These are phyloP conservation scores for Talaromyces sp. DNA, from an alignment of 2,329 filamentous ascomycete genomes.

Conservation along the genomic window DNA sequence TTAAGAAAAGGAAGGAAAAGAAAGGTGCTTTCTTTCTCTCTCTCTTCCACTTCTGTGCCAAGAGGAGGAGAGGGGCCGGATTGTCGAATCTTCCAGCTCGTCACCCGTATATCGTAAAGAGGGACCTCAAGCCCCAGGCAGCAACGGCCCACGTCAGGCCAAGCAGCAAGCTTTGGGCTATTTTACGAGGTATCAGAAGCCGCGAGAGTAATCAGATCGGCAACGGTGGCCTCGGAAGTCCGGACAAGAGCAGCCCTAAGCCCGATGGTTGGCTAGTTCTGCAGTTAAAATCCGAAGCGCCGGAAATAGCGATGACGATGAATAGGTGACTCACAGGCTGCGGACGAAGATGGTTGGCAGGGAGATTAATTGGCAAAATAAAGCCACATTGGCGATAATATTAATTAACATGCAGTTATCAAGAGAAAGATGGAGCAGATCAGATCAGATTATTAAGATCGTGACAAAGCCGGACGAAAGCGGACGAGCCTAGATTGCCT, in stretches of 20 bases:
- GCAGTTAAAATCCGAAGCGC: too few species aligned
- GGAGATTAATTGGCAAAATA: neutral
- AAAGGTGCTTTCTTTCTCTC: neutral
- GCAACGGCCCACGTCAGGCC: neutral
- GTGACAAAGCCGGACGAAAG: neutral
- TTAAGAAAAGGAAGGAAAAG: neutral
- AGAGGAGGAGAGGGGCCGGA: neutral
- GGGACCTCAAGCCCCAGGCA: neutral
- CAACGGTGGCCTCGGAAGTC: neutral
- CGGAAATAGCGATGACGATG: too few species aligned
- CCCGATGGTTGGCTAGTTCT: neutral
- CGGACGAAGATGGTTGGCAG: neutral
- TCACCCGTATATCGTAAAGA: neutral
- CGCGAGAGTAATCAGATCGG: neutral
- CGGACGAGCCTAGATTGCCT: neutral
- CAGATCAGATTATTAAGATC: neutral
- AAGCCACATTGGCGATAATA: constrained; percentile 1
- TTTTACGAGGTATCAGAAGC: neutral
- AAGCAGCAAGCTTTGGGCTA: neutral
- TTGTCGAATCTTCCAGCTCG: neutral
- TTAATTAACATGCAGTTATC: neutral
- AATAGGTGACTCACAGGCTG: too few species aligned
- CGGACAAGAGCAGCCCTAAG: neutral
- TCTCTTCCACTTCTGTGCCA: neutral
- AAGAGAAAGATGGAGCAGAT: neutral